Conservation (phyloP, 768 basidiomycete species). For the Phylloporus rhodoxanthus region DNA sequence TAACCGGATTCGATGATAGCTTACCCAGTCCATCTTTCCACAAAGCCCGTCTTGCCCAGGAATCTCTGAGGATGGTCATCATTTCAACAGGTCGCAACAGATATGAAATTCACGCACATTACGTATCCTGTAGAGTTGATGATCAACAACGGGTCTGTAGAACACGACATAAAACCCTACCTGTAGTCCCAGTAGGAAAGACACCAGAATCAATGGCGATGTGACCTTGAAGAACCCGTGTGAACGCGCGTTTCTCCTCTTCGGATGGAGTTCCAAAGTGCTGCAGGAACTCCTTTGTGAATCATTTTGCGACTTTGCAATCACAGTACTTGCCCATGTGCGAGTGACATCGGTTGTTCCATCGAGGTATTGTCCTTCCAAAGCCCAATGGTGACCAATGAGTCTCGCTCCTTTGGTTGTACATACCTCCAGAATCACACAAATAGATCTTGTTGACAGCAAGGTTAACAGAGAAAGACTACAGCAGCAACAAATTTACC, state of each 20-base stretch:
- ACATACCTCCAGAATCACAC: conserved; percentile 80
- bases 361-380: conserved; percentile 73
- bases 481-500: conserved; percentile 31
- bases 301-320: background rate
- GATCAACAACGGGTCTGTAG: background rate
- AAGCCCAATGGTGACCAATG: background rate
- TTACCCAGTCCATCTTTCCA: conserved; percentile 86
- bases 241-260: conserved; percentile 84
- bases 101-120: conserved; percentile 36
- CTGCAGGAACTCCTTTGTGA: conserved; percentile 30
- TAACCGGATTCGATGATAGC: conserved; percentile 10
- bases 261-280: conserved; percentile 84
- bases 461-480: conserved; percentile 31
- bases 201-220: conserved; percentile 83
- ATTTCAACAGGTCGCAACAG: background rate
- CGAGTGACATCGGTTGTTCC: conserved; percentile 95
- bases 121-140: conserved; percentile 40
- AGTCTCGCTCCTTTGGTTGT: background rate
- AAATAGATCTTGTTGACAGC: conserved; percentile 52
- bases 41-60: conserved; percentile 69
- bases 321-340: conserved; percentile 58
- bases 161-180: conserved; percentile 30
- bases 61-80: conserved; percentile 47
- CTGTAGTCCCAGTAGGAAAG: conserved; percentile 78
- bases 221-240: conserved; percentile 86